Evolutionary conservation across 176 grass and related monocot genomes (phyloP), one percentile per base, ranked within the genome.

Genomic region (Ensete glaucum): DNA sequence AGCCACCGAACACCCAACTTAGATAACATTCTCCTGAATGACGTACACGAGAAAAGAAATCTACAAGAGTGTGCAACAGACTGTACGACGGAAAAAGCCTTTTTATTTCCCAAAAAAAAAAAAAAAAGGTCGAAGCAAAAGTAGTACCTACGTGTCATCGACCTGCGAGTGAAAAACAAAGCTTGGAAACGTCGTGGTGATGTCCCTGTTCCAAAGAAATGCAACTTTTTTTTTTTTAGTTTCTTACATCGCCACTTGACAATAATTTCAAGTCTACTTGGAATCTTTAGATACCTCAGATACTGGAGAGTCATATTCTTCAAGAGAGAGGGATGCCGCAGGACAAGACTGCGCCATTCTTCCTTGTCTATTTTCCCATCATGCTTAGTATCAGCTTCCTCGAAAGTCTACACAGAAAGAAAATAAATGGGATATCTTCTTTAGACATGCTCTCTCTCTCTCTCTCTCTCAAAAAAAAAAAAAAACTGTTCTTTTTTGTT

Each of bases 241-340:
- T n/a, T n/a, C n/a, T 60, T 7, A 8, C 3, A 60, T 1, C 16
- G 8, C 6, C 7, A 60, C 57, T n/a, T 0, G 8, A 8, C 1
- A 60, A 0, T 7, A 20, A 8, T 58, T 12, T 20, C 16, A 60
- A 60, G 0, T 23, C 3, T 8, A 19, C 3, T 60, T 3, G 34
- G 27, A 10, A 1, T 34, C 23, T 13, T 29, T 29, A 15, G 4
- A 16, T 67, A 67, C 64, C 34, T 67, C 24, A 67, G 64, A 25
- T 67, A 67, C 16, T 67, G 64, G 64, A 67, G 64, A 29, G 24
- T 67, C 64, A 67, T 67, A 67, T 67, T 67, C 9, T 67, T 34
- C 1, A 67, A 29, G 8, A 34, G 27, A 26, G 64, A 67, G 27
- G 24, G 64, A 34, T 67, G 64, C 23, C n/a, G 20, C 63, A 66